These are phyloP conservation scores for Claviceps sp. DNA, from an alignment of 2,329 filamentous ascomycete species.

Conservation along the genomic window DNA sequence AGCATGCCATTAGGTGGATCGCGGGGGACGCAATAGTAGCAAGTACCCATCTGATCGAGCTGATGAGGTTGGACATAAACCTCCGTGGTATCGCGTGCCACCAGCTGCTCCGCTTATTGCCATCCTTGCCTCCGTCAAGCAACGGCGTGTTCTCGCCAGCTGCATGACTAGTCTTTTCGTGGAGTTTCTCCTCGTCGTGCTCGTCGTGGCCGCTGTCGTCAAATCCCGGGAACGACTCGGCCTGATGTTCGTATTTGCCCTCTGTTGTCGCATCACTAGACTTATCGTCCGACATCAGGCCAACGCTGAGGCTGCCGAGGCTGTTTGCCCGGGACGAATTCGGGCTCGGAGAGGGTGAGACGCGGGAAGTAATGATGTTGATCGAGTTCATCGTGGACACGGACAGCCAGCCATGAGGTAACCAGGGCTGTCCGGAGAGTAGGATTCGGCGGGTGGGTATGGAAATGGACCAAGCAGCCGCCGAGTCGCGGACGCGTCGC, in stretches of 20 bases:
- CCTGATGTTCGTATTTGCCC: constrained; percentile 19
- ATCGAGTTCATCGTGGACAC: constrained; percentile 80
- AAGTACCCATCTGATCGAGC: constrained; percentile 65
- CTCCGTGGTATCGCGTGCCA: constrained; percentile 52
- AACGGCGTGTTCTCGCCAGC: constrained; percentile 56
- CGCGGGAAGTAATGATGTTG: constrained; percentile 81
- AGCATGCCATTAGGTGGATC: constrained; percentile 68
- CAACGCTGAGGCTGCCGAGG: constrained; percentile 37
- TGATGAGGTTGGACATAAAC: constrained; percentile 58
- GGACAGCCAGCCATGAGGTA: constrained; percentile 40
- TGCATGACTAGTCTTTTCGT: constrained; percentile 18
- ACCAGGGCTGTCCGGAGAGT: constrained; percentile 2
- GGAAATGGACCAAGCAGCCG: neutral
- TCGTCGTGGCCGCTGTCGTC: constrained; percentile 24
- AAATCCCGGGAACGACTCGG: constrained; percentile 23
- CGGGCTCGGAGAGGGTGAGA: constrained; percentile 48
- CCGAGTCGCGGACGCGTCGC: neutral
- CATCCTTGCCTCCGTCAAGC: constrained; percentile 21
- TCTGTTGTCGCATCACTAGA: constrained; percentile 20
- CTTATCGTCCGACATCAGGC: constrained; percentile 30
- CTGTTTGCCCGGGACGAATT: constrained; percentile 48
- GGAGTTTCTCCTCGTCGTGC: constrained; percentile 24
- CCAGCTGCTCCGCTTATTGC: constrained; percentile 25
- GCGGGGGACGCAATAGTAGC: constrained; percentile 68
- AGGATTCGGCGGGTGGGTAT: neutral